Base-by-base conservation (phyloP, 192 early-diverging fungal genomes). In the Phycomyces blakesleeanus region DNA sequence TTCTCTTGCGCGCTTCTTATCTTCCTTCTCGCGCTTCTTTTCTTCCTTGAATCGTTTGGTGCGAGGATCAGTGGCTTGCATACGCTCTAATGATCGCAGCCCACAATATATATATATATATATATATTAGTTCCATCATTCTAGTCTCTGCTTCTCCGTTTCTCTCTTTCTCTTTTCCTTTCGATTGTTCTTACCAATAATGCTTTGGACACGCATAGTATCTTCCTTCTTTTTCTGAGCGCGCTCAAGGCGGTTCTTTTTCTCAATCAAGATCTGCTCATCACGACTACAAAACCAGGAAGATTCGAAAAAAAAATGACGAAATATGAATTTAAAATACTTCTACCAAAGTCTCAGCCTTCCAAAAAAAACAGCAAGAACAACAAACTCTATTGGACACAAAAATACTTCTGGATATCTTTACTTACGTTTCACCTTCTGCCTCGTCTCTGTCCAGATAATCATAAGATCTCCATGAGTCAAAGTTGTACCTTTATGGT, bases 381-480 rank as follows among this genome's bases (percentile, higher is more conserved):
- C n/a, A n/a, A n/a, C n/a, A n/a, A n/a, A n/a, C n/a, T n/a, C n/a
- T n/a, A n/a, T n/a, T n/a, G n/a, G n/a, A n/a, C n/a, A n/a, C n/a
- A n/a, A n/a, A n/a, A n/a, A n/a, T n/a, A n/a, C n/a, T n/a, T n/a
- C n/a, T n/a, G n/a, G n/a, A n/a, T n/a, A n/a, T n/a, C n/a, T n/a
- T n/a, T n/a, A 47, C 44, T 14, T 47, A 47, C 83, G 78, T 89
- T 59, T 90, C 89, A 11, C 72, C 71, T 26, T 91, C 89, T 26
- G 82, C 81, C 51, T 93, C 92, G 61, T 91, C 87, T 76, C 92
- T 90, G 64, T 94, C 91, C 51, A 89, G 64, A 41, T 81, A 86
- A 71, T 94, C 92, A 72, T 90, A 94, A 12, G 83, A 76, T 52
- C 92, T 71, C 90, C 91, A 92, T 20, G 89, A 91, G 49, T 94